Evolutionary conservation across 768 basidiomycete species (phyloP).

Genomic region (Cyclocybe aegerita): DNA sequence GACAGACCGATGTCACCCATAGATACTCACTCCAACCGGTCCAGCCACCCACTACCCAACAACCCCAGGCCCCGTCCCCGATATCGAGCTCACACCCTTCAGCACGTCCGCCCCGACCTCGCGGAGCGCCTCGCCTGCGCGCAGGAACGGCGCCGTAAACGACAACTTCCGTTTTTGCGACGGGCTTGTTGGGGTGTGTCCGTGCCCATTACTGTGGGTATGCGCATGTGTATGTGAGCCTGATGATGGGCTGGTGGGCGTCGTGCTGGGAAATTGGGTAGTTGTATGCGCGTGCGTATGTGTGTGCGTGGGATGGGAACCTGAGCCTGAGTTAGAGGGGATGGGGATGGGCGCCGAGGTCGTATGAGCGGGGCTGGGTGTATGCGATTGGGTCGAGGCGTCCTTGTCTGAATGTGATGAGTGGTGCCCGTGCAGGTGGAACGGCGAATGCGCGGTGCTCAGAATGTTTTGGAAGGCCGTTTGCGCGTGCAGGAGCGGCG

Average conservation of each 20-base stretch:
- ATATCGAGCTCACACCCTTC: slow-evolving; percentile 42
- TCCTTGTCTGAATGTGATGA: no score
- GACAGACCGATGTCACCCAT: no score
- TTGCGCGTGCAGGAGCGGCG: no score
- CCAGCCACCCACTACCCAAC: slow-evolving; percentile 2
- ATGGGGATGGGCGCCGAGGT: slow-evolving; percentile 1
- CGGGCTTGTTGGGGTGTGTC: neutral
- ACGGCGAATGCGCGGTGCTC: no score
- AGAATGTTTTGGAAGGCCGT: no score
- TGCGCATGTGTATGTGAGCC: neutral
- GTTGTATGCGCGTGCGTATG: neutral
- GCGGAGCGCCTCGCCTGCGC: slow-evolving; percentile 23
- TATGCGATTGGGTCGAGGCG: no score
- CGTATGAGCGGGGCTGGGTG: no score
- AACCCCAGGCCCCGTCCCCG: slow-evolving; percentile 7
- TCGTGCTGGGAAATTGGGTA: neutral
- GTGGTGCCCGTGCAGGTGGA: no score
- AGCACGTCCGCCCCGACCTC: slow-evolving; percentile 35
- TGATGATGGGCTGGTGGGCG: neutral
- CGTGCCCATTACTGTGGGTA: no score
- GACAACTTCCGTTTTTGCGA: slow-evolving; percentile 21
- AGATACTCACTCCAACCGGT: no score
- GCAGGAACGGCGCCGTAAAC: slow-evolving; percentile 30
- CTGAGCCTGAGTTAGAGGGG: neutral
- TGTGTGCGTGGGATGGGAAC: neutral